phyloP scores from a whole-genome alignment of 805 yeast genomes.

The Barnettozyma populi region DNA sequence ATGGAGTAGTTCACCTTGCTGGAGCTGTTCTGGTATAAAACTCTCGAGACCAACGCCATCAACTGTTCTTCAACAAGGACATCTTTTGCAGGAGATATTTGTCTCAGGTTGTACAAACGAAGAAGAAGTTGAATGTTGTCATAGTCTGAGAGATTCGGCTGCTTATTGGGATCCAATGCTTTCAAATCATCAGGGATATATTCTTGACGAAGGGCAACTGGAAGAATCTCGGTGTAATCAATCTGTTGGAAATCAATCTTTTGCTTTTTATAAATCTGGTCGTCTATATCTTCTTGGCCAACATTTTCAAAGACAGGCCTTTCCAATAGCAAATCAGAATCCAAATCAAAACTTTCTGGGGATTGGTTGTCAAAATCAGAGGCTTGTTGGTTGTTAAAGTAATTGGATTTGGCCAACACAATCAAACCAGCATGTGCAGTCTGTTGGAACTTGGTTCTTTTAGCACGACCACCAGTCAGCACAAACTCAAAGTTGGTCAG shows the following conservation, averaged over 20 bases:
- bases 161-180: conserved; percentile 71
- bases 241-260: conserved; percentile 34
- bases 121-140: conserved; percentile 75
- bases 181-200: conserved; percentile 52
- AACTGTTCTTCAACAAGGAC: conserved; percentile 76
- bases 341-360: conserved; percentile 57
- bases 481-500: conserved; percentile 57
- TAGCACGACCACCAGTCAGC: conserved; percentile 85
- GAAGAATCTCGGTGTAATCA: conserved; percentile 44
- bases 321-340: conserved; percentile 76
- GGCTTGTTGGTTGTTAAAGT: conserved; percentile 25
- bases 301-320: conserved; percentile 63
- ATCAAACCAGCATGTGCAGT: conserved; percentile 68
- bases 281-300: conserved; percentile 42
- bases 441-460: conserved; percentile 77
- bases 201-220: conserved; percentile 57
- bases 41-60: conserved; percentile 67
- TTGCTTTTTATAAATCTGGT: conserved; percentile 33
- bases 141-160: conserved; percentile 62
- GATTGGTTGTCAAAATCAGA: conserved; percentile 29
- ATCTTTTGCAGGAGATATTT: conserved; percentile 67
- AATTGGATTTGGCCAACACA: conserved; percentile 57
- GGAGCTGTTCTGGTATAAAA: conserved; percentile 47
- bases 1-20: conserved; percentile 62
- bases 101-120: conserved; percentile 56